Evolutionary conservation across 192 early-diverging fungal species (phyloP), one percentile per base, ranked within the genome.

Genomic region (Entomortierella beljakovae): DNA sequence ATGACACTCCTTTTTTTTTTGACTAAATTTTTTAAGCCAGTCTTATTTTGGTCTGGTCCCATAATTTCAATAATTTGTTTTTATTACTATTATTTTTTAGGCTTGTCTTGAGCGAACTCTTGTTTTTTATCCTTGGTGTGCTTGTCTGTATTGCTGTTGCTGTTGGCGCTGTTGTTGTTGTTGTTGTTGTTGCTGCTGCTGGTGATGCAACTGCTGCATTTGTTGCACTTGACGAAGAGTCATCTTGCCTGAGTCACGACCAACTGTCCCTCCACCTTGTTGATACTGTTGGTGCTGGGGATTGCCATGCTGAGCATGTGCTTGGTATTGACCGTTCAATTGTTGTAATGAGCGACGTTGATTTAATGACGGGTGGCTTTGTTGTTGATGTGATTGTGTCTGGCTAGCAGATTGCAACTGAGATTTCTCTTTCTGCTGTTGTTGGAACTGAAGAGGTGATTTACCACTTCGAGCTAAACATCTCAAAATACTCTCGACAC

Each of bases 151-250:
- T 22, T 69, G 56, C 29, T 69, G 57, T 23, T 68, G 68, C n/a
- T 53, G 49, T 26, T 61, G 67, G 3, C 40, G 67, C 7, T 61
- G 67, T 38, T 61, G 57, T n/a, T 62, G 68, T 38, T 71, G 69
- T 23, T 62, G 72, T 26, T 67, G 64, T 31, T 75, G 72, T 50
- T 75, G 72, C 28, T 75, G 72, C 1, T 75, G 71, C 32, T 73
- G 71, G 6, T 65, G 63, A 9, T 73, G 71, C 42, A 51, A 23
- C 6, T 59, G 64, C 3, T 75, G 72, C 58, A 67, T 42, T 37
- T 75, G 72, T 23, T 75, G 72, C 51, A 75, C 60, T 43, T 75
- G 72, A 16, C 72, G 64, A 33, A 75, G 58, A 31, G 64, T 75
- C 64, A 75, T 55, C 61, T 75, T 75, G 53, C 72, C 72, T 7